Percentiles rank a stretch among this genome's conserved stretches.
Evolutionary conservation across 371 early-diverging fungal species (phyloP).

Genomic region (Mortierella sp.): DNA sequence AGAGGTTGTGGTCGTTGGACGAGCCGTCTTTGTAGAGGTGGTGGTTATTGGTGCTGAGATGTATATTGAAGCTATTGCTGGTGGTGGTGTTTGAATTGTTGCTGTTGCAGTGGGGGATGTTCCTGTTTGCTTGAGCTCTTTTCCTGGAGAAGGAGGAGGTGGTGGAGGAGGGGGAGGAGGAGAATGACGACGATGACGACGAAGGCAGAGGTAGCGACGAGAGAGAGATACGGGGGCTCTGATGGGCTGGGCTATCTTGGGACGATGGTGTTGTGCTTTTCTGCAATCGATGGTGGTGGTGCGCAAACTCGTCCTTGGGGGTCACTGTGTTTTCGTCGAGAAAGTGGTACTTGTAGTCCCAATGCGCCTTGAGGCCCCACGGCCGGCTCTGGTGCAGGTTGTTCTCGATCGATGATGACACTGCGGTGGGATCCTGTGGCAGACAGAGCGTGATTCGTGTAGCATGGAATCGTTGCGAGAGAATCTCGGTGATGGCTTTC

Average conservation of each 20-base stretch:
- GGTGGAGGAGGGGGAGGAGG: slow-evolving; percentile 26
- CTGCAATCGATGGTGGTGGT: slow-evolving; percentile 52
- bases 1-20: background rate
- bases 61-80: slow-evolving; percentile 1
- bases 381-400: slow-evolving; percentile 29
- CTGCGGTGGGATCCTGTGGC: slow-evolving; percentile 44
- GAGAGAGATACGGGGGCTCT: slow-evolving; percentile 25
- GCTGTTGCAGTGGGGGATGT: slow-evolving; percentile 3
- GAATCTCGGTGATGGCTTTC: slow-evolving; percentile 55
- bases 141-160: slow-evolving; percentile 51
- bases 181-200: slow-evolving; percentile 42
- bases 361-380: slow-evolving; percentile 55
- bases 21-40: background rate
- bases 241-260: slow-evolving; percentile 18
- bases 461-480: slow-evolving; percentile 52
- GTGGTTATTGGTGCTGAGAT: slow-evolving; percentile 1
- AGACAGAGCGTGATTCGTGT: slow-evolving; percentile 50
- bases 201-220: slow-evolving; percentile 34
- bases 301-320: slow-evolving; percentile 54
- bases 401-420: slow-evolving; percentile 34
- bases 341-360: slow-evolving; percentile 55
- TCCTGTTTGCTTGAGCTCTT: slow-evolving; percentile 31
- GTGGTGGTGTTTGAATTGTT: slow-evolving; percentile 4
- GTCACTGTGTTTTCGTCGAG: slow-evolving; percentile 55
- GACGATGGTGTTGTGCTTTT: slow-evolving; percentile 27